Evolutionary conservation across 225 moss, liverwort and hornwort genomes (phyloP).

Genomic region (Marchantia polymorpha): DNA sequence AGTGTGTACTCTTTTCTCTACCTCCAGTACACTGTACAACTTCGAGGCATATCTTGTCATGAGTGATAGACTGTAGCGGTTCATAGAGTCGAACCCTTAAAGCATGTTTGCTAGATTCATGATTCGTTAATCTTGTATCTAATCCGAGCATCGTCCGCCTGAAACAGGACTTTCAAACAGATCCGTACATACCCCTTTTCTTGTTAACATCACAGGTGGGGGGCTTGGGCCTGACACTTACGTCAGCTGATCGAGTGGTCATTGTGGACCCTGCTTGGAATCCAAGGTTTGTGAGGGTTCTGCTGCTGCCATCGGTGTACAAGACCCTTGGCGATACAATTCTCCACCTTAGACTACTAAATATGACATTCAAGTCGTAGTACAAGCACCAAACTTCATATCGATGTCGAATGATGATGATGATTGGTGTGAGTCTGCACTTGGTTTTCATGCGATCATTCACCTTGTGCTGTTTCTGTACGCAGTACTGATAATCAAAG

Average conservation of each 20-base stretch:
- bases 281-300: constrained; percentile 55
- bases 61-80: neutral
- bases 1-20: constrained; percentile 34
- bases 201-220: constrained; percentile 97
- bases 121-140: neutral
- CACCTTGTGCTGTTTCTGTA: neutral
- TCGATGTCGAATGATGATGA: neutral
- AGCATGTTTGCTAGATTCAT: neutral
- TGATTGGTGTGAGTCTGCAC: neutral
- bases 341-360: neutral
- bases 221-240: constrained; percentile 86
- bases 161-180: constrained; percentile 78
- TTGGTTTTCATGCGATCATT: neutral
- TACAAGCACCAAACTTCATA: neutral
- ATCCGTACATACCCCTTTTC: constrained; percentile 67
- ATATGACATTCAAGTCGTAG: neutral
- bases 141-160: neutral
- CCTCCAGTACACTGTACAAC: neutral
- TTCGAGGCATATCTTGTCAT: neutral
- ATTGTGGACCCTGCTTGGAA: constrained; percentile 99
- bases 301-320: neutral
- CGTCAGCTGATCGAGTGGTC: constrained; percentile 89
- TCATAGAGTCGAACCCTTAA: neutral
- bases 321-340: neutral
- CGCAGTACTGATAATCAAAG: constrained; percentile 93